A percentile compares a stretch with the other conserved stretches of the same genome.
phyloP scores from a whole-genome alignment of 1,284 basidiomycete species.

The Papiliotrema fonsecae region DNA sequence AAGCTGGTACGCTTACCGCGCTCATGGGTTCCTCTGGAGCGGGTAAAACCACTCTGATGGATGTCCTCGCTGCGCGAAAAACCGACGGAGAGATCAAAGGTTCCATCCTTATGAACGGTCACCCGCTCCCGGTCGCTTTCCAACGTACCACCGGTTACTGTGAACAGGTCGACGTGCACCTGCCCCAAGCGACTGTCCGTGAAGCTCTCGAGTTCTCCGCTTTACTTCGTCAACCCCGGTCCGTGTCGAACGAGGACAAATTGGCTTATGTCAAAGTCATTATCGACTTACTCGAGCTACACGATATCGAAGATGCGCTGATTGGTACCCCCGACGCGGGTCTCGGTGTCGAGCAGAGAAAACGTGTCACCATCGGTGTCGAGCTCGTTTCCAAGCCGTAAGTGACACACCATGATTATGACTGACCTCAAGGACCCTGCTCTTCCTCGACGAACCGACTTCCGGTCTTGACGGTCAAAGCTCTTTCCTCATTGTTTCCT shows the following conservation, averaged over 20 bases:
- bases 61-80: slow-evolving; percentile 50
- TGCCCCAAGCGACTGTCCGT: slow-evolving; percentile 55
- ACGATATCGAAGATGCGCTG: slow-evolving; percentile 52
- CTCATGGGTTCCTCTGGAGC: slow-evolving; percentile 50
- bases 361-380: slow-evolving; percentile 56
- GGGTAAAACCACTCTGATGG: slow-evolving; percentile 49
- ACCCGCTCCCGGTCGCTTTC: slow-evolving; percentile 50
- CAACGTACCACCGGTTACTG: slow-evolving; percentile 52
- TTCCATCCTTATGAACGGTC: slow-evolving; percentile 51
- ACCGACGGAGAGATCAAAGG: slow-evolving; percentile 42
- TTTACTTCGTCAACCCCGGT: slow-evolving; percentile 66
- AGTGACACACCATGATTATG: slow-evolving; percentile 3
- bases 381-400: slow-evolving; percentile 55
- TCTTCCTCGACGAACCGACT: slow-evolving; percentile 51
- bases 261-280: slow-evolving; percentile 54
- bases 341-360: slow-evolving; percentile 51
- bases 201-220: slow-evolving; percentile 81
- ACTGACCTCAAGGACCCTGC: slow-evolving; percentile 24
- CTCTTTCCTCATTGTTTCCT: slow-evolving; percentile 54
- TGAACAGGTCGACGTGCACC: slow-evolving; percentile 45
- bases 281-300: slow-evolving; percentile 53
- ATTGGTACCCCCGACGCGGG: slow-evolving; percentile 51
- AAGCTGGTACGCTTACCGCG: slow-evolving; percentile 52
- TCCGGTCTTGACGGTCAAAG: slow-evolving; percentile 55
- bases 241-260: slow-evolving; percentile 55